Evolutionary conservation across 1,284 basidiomycete species (phyloP).

Genomic region (Flammula alnicola): DNA sequence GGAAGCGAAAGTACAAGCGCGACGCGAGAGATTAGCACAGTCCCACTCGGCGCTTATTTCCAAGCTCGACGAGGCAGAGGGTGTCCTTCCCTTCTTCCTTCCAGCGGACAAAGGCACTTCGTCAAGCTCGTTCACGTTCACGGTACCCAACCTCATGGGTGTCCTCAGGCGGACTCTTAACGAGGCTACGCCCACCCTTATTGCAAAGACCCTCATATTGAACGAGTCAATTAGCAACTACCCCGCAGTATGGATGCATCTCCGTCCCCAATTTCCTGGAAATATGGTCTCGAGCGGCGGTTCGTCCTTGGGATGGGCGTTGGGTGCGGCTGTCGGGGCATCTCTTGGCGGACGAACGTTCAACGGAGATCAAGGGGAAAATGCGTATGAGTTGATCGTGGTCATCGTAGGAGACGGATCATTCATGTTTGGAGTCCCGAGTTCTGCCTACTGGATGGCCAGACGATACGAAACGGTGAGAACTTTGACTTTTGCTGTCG

Average conservation of each 20-base stretch:
- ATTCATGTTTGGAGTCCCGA: slow-evolving; percentile 69
- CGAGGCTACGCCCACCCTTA: slow-evolving; percentile 38
- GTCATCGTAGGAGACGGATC: slow-evolving; percentile 71
- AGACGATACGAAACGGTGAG: slow-evolving; percentile 66
- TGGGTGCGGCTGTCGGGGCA: slow-evolving; percentile 67
- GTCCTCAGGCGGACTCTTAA: slow-evolving; percentile 50
- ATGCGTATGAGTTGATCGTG: slow-evolving; percentile 53
- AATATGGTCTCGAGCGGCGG: slow-evolving; percentile 59
- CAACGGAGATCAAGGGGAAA: slow-evolving; percentile 27
- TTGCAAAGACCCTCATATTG: slow-evolving; percentile 51
- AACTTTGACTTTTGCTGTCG: slow-evolving; percentile 22
- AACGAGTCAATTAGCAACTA: slow-evolving; percentile 71
- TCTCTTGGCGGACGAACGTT: slow-evolving; percentile 45
- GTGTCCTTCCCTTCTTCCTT: slow-evolving; percentile 2
- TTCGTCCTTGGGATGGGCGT: slow-evolving; percentile 66
- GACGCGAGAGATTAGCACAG: slow-evolving; percentile 10
- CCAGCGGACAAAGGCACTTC: slow-evolving; percentile 11
- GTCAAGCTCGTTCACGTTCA: slow-evolving; percentile 45
- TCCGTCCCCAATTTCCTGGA: slow-evolving; percentile 56
- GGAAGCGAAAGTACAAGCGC: neutral
- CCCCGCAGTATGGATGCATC: slow-evolving; percentile 56
- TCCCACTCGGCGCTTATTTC: slow-evolving; percentile 13
- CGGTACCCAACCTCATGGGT: slow-evolving; percentile 52
- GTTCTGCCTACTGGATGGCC: slow-evolving; percentile 73
- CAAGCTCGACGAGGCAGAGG: slow-evolving; percentile 9